A percentile compares a stretch with the other conserved stretches of the same genome.
These are phyloP conservation scores for Calonectria crousiana DNA, from an alignment of 2,329 filamentous ascomycete genomes.

Conservation along the genomic window DNA sequence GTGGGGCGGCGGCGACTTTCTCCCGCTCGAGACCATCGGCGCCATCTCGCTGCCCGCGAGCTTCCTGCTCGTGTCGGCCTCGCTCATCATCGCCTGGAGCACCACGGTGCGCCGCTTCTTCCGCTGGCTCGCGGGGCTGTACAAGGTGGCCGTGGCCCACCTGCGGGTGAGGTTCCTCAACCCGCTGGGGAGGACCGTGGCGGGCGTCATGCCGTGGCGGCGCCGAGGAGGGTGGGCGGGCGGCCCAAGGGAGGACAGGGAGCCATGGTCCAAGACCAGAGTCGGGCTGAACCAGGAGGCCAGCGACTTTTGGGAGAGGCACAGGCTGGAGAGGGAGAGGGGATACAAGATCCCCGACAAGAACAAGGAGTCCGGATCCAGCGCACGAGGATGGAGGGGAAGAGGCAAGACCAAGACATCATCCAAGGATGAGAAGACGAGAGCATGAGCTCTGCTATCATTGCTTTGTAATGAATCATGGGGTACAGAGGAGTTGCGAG, in stretches of 20 bases:
- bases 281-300: conserved; percentile 44
- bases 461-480: background rate
- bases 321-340: conserved; percentile 53
- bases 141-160: conserved; percentile 33
- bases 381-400: conserved; percentile 16
- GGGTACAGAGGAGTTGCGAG: background rate
- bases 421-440: conserved; percentile 15
- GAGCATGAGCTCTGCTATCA: background rate
- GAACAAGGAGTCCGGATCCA: conserved; percentile 43
- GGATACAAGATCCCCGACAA: conserved; percentile 55
- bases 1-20: conserved; percentile 65
- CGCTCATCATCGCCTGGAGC: conserved; percentile 69
- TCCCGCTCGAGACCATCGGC: conserved; percentile 59
- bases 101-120: conserved; percentile 54
- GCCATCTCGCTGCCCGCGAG: conserved; percentile 62
- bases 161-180: conserved; percentile 38
- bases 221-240: conserved; percentile 20
- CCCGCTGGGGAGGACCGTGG: conserved; percentile 33
- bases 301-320: conserved; percentile 58
- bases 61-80: conserved; percentile 59
- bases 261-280: conserved; percentile 18
- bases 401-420: conserved; percentile 4
- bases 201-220: conserved; percentile 32
- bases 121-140: conserved; percentile 36
- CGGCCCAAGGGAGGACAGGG: conserved; percentile 35